Base-by-base conservation (phyloP, 2,329 filamentous ascomycete genomes). In the Penicillium sp. region DNA sequence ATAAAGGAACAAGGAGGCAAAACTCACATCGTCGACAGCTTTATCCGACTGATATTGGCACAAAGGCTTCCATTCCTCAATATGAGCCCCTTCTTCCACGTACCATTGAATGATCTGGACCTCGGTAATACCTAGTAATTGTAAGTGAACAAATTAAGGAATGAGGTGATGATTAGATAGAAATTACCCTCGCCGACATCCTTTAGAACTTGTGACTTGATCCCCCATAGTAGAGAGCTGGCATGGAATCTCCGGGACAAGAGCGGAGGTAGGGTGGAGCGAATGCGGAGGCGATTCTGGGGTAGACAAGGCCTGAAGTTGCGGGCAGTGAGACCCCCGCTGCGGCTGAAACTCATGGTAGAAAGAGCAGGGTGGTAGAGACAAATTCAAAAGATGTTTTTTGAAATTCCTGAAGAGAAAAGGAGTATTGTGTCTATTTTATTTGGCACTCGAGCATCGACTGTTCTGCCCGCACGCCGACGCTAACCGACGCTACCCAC, bases 21-120 rank as follows among this genome's bases (percentile, higher is more conserved):
- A 1, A 68, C 71, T 60, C 36, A 84, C 82, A 75, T 85, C 83
- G 49, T 83, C 82, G 50, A 84, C 82, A 25, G 94, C 94, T 77
- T 99, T 99, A 79, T 99, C 94, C 69, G 93, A 97, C 75, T 97
- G 94, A 44, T 99, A 96, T 79, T 99, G 94, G 78, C 94, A 99
- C 47, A 99, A 83, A 59, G 93, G 94, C 67, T 96, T 94, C 83
- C 96, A 99, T 79, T 99, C 93, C 79, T 99, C 93, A 68, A 99
- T 93, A 57, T 90, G 88, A 36, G 94, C 94, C 58, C 93, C 93
- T 49, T 96, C 92, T 77, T 97, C 89, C 65, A 99, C 93, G 74
- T 97, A 99, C 94, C 94, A 99, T 80, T 99, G 94, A 70, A 97
- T 97, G 70, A 99, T 91, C 77, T 99, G 94, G 72, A 94, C 96